Evolutionary conservation across 208 protist species (phyloP), one percentile per base, ranked within the genome.

Genomic region (Sergeia podlipaevii): DNA sequence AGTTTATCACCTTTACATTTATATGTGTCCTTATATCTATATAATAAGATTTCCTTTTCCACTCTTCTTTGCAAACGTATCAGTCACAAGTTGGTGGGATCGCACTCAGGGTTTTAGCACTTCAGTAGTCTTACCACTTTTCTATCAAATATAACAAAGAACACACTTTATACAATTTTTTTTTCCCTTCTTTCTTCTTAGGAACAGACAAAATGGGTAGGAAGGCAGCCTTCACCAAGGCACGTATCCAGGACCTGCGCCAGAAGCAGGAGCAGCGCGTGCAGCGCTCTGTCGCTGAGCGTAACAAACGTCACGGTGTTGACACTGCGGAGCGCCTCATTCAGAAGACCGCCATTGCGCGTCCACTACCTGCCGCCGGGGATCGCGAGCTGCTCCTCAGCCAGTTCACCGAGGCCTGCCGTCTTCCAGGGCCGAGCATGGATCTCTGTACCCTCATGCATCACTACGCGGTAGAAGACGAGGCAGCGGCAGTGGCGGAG

Each of bases 371-470:
- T 0, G 55, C 61, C 1, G 65, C 65, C 7, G 74, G 59, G 30
- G 73, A 91, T 33, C 56, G 61, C 37, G 23, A 46, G 28, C 74
- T 95, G 49, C 72, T 95, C 21, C 21, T 91, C 32, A 20, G 51
- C 8, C 88, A 89, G 63, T 91, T 94, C 46, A 46, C 77, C 8
- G 78, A 94, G 63, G 78, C 83, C 10, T 86, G 78, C 52, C 80
- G 87, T 7, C 80, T 94, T 5, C 70, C 76, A 5, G 69, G 63
- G 13, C 63, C 87, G 5, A 75, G 67, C 46, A 64, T 54, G 15
- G 81, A 91, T 45, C 64, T 94, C 18, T 94, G 86, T 52, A 21
- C 65, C 13, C 62, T 94, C 11, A 74, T 94, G 51, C 79, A 65
- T 20, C 57, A 74, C 52, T 80, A 70, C 65, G 63, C 70, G 26